These are phyloP conservation scores for Arthrobotrys megalospora DNA, from an alignment of 2,329 filamentous ascomycete genomes.

Conservation along the genomic window DNA sequence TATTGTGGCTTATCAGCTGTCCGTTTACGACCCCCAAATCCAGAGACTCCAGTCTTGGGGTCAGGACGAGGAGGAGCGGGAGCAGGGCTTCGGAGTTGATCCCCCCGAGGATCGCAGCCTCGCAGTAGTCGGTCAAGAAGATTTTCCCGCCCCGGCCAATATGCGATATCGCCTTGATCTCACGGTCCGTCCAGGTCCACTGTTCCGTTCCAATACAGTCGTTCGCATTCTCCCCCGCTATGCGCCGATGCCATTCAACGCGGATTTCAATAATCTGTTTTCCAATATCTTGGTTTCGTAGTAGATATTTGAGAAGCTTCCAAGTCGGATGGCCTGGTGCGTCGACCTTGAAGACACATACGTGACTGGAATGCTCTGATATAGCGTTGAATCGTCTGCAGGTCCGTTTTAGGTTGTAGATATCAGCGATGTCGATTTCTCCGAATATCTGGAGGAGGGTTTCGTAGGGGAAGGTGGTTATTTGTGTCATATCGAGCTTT, in stretches of 20 bases:
- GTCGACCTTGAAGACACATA: conserved; percentile 22
- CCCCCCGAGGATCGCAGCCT: conserved; percentile 12
- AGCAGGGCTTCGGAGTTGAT: conserved; percentile 46
- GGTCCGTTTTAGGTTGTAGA: conserved; percentile 15
- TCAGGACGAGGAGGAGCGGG: conserved; percentile 16
- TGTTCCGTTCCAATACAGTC: neutral
- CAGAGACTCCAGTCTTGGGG: conserved; percentile 23
- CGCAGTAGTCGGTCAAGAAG: neutral
- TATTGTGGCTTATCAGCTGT: conserved; percentile 6
- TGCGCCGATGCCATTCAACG: conserved; percentile 41
- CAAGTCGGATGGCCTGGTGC: conserved; percentile 25
- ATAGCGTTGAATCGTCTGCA: conserved; percentile 25
- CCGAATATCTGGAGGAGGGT: conserved; percentile 30
- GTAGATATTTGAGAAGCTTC: conserved; percentile 28
- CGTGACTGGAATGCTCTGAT: conserved; percentile 1
- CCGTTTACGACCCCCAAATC: conserved; percentile 14
- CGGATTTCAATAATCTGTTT: conserved; percentile 17
- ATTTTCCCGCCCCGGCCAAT: neutral
- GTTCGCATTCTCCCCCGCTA: neutral
- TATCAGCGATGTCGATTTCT: neutral
- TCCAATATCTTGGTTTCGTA: neutral
- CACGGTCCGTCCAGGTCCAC: conserved; percentile 28
- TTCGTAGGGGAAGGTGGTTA: conserved; percentile 19
- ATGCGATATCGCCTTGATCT: neutral
- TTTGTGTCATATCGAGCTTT: neutral